These are phyloP conservation scores for Tetrapisispora taiwanensis DNA, from an alignment of 805 yeast species.

Conservation along the genomic window DNA sequence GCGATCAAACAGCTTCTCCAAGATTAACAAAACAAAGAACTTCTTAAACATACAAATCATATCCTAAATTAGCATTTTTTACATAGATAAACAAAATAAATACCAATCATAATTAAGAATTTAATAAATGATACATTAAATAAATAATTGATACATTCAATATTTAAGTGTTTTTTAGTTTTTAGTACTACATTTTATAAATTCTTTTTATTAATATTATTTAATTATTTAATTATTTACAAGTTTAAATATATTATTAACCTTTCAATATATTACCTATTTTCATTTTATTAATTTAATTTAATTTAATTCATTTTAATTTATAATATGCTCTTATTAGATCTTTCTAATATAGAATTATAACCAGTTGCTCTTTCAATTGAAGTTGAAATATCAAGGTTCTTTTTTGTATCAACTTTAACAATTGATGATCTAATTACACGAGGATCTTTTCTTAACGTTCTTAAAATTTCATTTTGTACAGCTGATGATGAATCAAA, in stretches of 20 bases:
- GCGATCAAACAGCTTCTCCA: slow-evolving; percentile 12
- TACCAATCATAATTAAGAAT: neutral
- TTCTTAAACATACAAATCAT: slow-evolving; percentile 6
- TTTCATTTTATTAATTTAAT: neutral
- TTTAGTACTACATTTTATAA: too few relatives aligned
- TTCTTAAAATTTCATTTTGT: slow-evolving; percentile 73
- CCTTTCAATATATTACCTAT: neutral
- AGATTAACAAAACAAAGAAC: slow-evolving; percentile 12
- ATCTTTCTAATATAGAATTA: slow-evolving; percentile 17
- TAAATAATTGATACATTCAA: too few relatives aligned
- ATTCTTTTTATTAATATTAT: neutral
- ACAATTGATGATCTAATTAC: slow-evolving; percentile 69
- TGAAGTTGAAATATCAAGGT: slow-evolving; percentile 48
- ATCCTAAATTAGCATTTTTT: neutral
- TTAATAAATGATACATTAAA: neutral
- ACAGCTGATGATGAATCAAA: slow-evolving; percentile 83
- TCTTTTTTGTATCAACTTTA: slow-evolving; percentile 45
- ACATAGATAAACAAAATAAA: neutral
- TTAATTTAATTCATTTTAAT: too few relatives aligned
- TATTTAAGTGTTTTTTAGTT: too few relatives aligned
- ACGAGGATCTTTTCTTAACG: slow-evolving; percentile 81
- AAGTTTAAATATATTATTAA: neutral
- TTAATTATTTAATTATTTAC: neutral
- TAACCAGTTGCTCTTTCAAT: slow-evolving; percentile 36
- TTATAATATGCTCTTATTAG: slow-evolving; percentile 2